phyloP scores from a whole-genome alignment of 1,139 yeast genomes.

The Geotrichum phurueaensis region DNA sequence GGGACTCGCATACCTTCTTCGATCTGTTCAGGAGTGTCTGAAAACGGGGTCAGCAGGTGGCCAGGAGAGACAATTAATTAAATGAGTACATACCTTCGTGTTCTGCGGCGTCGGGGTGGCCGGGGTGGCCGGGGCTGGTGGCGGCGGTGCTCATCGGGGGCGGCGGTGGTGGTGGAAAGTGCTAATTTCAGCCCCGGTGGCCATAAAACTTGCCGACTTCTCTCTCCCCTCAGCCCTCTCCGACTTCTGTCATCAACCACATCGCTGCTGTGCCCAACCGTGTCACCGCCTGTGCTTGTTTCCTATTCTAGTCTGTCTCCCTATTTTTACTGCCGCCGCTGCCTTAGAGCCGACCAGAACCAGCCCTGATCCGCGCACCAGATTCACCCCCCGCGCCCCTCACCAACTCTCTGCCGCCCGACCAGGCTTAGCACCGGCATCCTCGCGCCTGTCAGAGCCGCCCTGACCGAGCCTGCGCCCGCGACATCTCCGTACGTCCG shows the following conservation, averaged over 20 bases:
- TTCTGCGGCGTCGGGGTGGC: background rate
- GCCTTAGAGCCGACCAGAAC: background rate
- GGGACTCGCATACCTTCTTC: conserved; percentile 11
- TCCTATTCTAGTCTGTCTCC: background rate
- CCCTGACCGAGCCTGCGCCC: background rate
- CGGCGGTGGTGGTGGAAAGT: background rate
- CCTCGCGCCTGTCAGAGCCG: background rate
- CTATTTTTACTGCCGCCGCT: background rate
- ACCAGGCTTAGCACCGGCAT: background rate
- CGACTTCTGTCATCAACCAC: background rate
- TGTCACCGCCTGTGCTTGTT: background rate
- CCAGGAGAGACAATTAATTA: background rate
- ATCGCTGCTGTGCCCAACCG: background rate
- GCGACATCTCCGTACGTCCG: background rate
- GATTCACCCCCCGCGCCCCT: background rate
- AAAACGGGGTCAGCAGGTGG: background rate
- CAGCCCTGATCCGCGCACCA: background rate
- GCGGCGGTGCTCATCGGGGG: background rate
- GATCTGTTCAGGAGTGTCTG: conserved; percentile 14
- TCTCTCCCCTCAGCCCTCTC: background rate
- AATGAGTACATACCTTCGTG: background rate
- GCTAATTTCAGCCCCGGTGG: background rate
- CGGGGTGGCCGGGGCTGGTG: background rate
- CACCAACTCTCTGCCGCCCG: background rate
- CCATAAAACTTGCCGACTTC: background rate